phyloP scores from a whole-genome alignment of 116 monocot species.

The Zostera marina region DNA sequence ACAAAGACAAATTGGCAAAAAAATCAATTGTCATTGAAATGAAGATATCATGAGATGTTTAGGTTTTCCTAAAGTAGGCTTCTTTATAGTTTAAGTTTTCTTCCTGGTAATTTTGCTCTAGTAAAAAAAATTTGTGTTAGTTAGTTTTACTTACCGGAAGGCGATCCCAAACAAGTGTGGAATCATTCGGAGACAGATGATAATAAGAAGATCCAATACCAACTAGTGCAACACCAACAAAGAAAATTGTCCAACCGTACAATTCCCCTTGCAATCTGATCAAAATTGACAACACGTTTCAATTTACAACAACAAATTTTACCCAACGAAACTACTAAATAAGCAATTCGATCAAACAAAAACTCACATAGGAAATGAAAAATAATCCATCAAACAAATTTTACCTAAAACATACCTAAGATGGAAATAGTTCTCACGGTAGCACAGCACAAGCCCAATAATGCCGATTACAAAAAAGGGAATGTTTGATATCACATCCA shows the following conservation, averaged over 20 bases:
- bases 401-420: constrained; percentile 24
- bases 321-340: no score
- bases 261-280: constrained; percentile 76
- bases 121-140: background rate
- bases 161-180: constrained; percentile 87
- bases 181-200: constrained; percentile 76
- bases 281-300: background rate
- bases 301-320: background rate
- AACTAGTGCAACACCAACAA: constrained; percentile 64
- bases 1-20: no score
- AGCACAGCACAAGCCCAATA: constrained; percentile 58
- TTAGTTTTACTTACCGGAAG: constrained; percentile 36
- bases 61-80: no score
- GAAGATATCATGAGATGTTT: no score
- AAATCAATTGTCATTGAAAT: no score
- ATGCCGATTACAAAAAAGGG: constrained; percentile 76
- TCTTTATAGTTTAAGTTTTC: background rate
- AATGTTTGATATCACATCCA: constrained; percentile 83
- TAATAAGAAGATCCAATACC: constrained; percentile 89
- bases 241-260: constrained; percentile 79
- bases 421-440: constrained; percentile 42
- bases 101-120: background rate
- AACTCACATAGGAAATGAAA: background rate
- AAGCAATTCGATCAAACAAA: background rate
- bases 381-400: background rate